Evolutionary conservation across 169 alveolate genomes (phyloP).

Genomic region (Plasmodium yoelii): DNA sequence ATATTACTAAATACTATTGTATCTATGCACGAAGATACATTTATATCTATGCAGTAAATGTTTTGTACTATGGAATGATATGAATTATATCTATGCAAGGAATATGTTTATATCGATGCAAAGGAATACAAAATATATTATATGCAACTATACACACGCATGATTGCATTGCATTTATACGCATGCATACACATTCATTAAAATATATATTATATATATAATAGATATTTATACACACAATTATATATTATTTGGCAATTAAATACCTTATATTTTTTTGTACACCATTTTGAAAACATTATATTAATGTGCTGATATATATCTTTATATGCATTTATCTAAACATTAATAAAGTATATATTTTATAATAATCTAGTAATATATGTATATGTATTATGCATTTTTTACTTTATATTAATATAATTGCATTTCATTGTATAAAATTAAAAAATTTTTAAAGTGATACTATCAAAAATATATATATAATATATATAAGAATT

Average conservation of each 20-base stretch:
- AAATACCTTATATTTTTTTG: no score
- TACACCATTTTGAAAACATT: no score
- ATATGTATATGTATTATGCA: no score
- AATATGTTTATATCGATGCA: not conserved
- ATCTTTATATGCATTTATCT: not conserved
- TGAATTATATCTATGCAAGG: not conserved
- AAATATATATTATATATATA: not conserved
- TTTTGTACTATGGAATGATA: not conserved
- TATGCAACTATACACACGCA: not conserved
- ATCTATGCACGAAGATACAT: conserved; percentile 12
- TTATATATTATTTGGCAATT: no score
- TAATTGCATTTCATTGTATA: no score
- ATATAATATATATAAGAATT: no score
- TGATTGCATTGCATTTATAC: conserved; percentile 4
- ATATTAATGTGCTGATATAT: not conserved
- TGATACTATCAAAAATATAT: no score
- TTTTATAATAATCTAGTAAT: no score
- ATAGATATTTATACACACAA: not conserved
- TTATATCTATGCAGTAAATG: conserved; percentile 5
- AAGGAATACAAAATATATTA: not conserved
- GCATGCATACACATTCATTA: not conserved
- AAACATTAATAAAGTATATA: not conserved
- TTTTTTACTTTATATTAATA: no score
- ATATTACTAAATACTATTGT: conserved; percentile 5
- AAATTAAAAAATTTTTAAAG: no score